Base-by-base conservation (phyloP, 176 grass and related monocot genomes). In the Avena insularis region DNA sequence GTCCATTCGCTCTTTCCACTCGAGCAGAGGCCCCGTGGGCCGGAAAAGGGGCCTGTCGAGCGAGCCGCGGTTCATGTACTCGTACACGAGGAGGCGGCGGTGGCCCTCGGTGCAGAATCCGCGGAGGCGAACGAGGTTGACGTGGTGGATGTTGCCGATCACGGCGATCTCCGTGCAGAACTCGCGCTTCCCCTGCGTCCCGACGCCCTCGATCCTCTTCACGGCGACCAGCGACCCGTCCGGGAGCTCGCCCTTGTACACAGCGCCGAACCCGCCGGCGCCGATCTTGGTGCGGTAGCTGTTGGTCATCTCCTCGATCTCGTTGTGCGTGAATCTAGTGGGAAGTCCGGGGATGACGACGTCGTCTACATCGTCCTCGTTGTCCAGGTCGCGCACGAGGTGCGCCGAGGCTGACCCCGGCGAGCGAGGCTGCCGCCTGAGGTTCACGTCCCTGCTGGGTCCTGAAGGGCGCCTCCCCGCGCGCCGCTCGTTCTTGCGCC, bases 91-190 rank as follows among this genome's bases (percentile, higher is more conserved):
- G 2, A 97, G 86, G 12, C 90, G 92, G 77, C 87, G 86, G 20
- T 84, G 85, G 64, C 92, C 88, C 81, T 94, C 83, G 1, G 88
- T 63, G 80, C 95, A 97, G 86, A 92, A 94, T 0, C 95, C 95
- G 1, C 95, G 92, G 78, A 97, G 95, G 20, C 86, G 86, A 50
- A 97, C 95, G 48, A 97, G 92, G 77, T 97, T 97, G 36, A 97
- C 60, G 51, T 97, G 95, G 92, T 92, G 92, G 87, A 97, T 97
- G 84, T 91, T 97, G 81, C 95, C 92, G 20, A 97, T 97, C 60
- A 97, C 95, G 16, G 90, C 95, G 83, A 97, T 97, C 86, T 97
- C 95, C 9, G 95, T 94, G 81, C 90, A 94, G 86, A 97, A 97
- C 78, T 97, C 95, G 83, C 91, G 88, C 84, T 90, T 92, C 6